Evolutionary conservation across 2,329 filamentous ascomycete species (phyloP).

Genomic region (Epichloe glyceriae): DNA sequence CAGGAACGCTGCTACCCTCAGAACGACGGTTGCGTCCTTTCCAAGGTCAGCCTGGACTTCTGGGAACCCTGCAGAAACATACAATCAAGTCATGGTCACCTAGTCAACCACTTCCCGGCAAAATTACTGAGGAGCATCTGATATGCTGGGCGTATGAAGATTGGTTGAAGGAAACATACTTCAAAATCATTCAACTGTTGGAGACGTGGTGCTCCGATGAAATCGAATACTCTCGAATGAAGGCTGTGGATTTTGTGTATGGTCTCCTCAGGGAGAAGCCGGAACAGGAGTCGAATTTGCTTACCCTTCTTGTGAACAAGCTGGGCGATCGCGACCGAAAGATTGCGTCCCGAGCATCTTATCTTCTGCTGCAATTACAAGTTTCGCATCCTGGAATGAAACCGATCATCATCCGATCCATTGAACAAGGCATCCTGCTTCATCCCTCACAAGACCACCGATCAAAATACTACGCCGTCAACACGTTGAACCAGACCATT

Average conservation of each 20-base stretch:
- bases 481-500: conserved; percentile 94
- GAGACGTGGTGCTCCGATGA: conserved; percentile 93
- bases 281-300: conserved; percentile 88
- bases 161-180: conserved; percentile 89
- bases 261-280: conserved; percentile 90
- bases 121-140: conserved; percentile 63
- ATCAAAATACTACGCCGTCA: conserved; percentile 90
- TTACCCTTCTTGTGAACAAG: conserved; percentile 89
- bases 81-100: conserved; percentile 48
- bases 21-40: conserved; percentile 75
- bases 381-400: conserved; percentile 91
- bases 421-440: conserved; percentile 81
- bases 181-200: conserved; percentile 80
- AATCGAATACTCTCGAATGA: conserved; percentile 80
- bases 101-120: conserved; percentile 59
- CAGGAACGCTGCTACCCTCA: conserved; percentile 70
- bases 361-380: conserved; percentile 83
- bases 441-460: conserved; percentile 76
- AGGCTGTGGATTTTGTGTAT: conserved; percentile 82
- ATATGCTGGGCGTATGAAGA: conserved; percentile 88
- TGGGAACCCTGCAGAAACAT: conserved; percentile 54
- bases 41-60: conserved; percentile 61
- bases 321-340: conserved; percentile 91
- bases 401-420: conserved; percentile 64
- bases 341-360: conserved; percentile 85